Base-by-base conservation (phyloP, 2,329 filamentous ascomycete species). In the Nothopassalora personata region DNA sequence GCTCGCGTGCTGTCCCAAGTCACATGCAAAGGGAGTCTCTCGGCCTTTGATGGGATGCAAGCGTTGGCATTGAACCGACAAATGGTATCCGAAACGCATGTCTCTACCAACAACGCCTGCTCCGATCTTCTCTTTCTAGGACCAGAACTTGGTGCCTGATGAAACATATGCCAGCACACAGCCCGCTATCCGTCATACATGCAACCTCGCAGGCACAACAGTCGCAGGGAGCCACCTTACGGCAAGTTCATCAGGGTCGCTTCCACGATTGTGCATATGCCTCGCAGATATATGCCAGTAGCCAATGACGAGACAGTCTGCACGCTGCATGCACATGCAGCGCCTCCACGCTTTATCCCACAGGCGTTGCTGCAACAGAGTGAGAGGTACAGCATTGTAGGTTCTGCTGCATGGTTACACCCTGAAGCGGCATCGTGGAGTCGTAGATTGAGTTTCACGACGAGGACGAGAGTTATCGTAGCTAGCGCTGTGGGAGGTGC, bases 361-460 rank as follows among this genome's bases (percentile, higher is more conserved):
- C 46, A 49, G 18, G 46, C 46, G 28, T 27, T 28, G 46, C 19
- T 49, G 19, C 28, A 30, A 19, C 11, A n/a, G 11, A 10, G 18
- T 49, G 46, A 49, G 9, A 49, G 10, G 46, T 15, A 49, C 46
- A 28, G 19, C 19, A 49, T 28, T 34, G 31, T 34, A 34, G 31
- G 31, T 2, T 34, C 5, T 13, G 23, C 8, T 28, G 10, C 36
- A 46, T 45, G 52, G 52, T 30, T 31, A 36, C 28, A 54, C 52
- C 45, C 51, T 49, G 43, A 31, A 30, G 33, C n/a, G 11, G 30
- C 10, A 31, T 47, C 46, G 46, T 19, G 46, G 46, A 23, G 27
- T 15, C 31, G 28, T 54, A 60, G 58, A 60, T 60, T 60, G 58
- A 50, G 58, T 60, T 60, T 60, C 54, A 47, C 34, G 49, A 52